Base-by-base conservation (phyloP, 75 land plant species). In the Ceratopteris richardii region DNA sequence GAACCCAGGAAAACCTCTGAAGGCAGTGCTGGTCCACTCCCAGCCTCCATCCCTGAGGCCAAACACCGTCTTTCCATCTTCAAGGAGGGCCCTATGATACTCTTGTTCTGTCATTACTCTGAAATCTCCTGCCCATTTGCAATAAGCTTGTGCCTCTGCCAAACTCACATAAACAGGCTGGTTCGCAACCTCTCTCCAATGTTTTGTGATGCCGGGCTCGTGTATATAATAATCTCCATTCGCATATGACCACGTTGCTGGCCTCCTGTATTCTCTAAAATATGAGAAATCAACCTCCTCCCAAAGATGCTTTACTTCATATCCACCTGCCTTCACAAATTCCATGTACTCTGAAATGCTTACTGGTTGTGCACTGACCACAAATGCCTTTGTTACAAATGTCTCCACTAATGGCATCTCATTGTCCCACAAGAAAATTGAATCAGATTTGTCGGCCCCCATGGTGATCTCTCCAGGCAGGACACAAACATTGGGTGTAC, bases 121-220 rank as follows among this genome's bases (percentile, higher is more conserved):
- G 12, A 20, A 16, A 14, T 46, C 21, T 28, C 58, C 55, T 2
- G 48, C 30, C 74, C 75, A 75, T 3, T 65, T 65, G 64, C 68
- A 75, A 37, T 47, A 75, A 20, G 78, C 78, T 22, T 75, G 63
- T 11, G 75, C 78, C 31, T 75, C 78, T 9, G 74, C 58, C 36
- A 75, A 58, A 54, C 78, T 75, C 50, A 60, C 67, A 47, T 55
- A 75, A 29, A 75, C 78, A 10, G 78, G 75, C 52, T 59, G 43
- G 1, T 51, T 41, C 0, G 64, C 58, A 16, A 64, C 68, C 40
- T 65, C 60, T 16, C 22, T 37, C 78, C 78, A 75, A 29, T 65
- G 68, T 17, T 57, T 37, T 12, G 60, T 64, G 0, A 37, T 31
- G 19, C 33, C 22, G 4, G n/a, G 18, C 5, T 13, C 31, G 37